Conservation (phyloP, 2,329 filamentous ascomycete species). For the Aaosphaeria arxii region DNA sequence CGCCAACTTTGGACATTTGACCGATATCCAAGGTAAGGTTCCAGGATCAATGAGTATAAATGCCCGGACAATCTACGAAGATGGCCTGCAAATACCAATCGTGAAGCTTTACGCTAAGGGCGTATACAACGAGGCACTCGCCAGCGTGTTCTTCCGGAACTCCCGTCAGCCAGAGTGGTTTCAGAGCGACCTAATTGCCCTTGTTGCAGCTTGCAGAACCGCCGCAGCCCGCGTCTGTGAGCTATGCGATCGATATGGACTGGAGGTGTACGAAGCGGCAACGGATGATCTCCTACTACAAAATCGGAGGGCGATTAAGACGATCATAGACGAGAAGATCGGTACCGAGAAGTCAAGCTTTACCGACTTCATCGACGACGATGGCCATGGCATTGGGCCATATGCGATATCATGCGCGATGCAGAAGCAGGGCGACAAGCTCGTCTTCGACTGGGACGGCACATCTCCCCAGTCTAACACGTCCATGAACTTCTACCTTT, state of each 20-base stretch:
- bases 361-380: slow-evolving; percentile 51
- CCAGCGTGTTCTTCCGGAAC: slow-evolving; percentile 48
- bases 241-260: slow-evolving; percentile 44
- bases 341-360: slow-evolving; percentile 42
- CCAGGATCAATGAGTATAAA: slow-evolving; percentile 52
- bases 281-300: slow-evolving; percentile 45
- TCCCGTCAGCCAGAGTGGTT: slow-evolving; percentile 51
- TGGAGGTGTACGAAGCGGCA: slow-evolving; percentile 45
- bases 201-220: slow-evolving; percentile 47
- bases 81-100: slow-evolving; percentile 50
- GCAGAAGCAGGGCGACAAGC: slow-evolving; percentile 42
- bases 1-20: slow-evolving; percentile 52
- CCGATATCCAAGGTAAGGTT: slow-evolving; percentile 45
- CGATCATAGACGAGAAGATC: slow-evolving; percentile 47
- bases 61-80: slow-evolving; percentile 47
- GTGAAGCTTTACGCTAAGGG: slow-evolving; percentile 48
- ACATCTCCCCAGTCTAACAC: slow-evolving; percentile 47
- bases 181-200: slow-evolving; percentile 46
- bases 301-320: slow-evolving; percentile 44
- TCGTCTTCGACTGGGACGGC: slow-evolving; percentile 50
- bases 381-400: slow-evolving; percentile 45
- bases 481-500: slow-evolving; percentile 50
- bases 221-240: slow-evolving; percentile 46
- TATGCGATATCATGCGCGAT: slow-evolving; percentile 49
- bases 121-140: slow-evolving; percentile 43